A percentile compares a stretch with the other conserved stretches of the same genome.
These are phyloP conservation scores for Wickerhamomyces subpelliculosus DNA, from an alignment of 805 yeast genomes.

Conservation along the genomic window DNA sequence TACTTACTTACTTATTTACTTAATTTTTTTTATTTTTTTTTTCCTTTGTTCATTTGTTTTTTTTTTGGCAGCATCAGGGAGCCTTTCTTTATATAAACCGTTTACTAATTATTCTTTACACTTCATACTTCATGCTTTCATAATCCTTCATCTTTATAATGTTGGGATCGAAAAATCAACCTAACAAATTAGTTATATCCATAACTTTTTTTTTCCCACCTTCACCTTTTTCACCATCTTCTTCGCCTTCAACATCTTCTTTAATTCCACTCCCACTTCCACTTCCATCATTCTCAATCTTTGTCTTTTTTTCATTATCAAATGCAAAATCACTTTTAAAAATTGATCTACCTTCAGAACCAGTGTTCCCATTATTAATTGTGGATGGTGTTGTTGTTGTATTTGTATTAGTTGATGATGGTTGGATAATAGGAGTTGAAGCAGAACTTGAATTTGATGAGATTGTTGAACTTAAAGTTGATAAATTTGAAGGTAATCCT, in stretches of 20 bases:
- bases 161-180: no score
- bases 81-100: no score
- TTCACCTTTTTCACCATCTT: not conserved
- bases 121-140: no score
- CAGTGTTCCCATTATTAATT: constrained; percentile 4
- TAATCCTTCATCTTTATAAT: no score
- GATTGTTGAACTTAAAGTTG: constrained; percentile 14
- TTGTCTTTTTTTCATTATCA: not conserved
- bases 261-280: not conserved
- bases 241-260: not conserved
- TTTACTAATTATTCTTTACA: no score
- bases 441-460: no score
- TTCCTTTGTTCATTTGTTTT: no score
- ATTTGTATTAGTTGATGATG: constrained; percentile 12
- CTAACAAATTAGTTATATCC: constrained; percentile 17
- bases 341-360: not conserved
- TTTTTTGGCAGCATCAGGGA: no score
- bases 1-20: no score
- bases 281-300: not conserved
- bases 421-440: no score
- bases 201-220: constrained; percentile 10
- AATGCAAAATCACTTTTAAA: not conserved
- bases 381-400: constrained; percentile 4
- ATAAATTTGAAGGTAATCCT: constrained; percentile 16
- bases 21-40: no score